A percentile compares a stretch with the other conserved stretches of the same genome.
Evolutionary conservation across 495 filamentous ascomycete species (phyloP).

Genomic region (Penicillium arizonense): DNA sequence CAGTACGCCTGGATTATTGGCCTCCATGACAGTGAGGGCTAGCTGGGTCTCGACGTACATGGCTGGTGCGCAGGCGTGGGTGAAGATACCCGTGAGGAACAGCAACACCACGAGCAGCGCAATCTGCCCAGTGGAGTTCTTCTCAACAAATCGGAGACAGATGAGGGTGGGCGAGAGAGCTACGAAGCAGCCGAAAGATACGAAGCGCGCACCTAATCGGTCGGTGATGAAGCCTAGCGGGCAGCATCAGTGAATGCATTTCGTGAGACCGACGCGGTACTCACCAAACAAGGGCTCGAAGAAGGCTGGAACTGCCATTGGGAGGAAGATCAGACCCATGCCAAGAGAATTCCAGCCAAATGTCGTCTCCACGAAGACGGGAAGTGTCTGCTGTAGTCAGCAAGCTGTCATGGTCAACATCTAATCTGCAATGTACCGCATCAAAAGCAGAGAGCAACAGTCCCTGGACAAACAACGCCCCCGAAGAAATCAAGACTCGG

Average conservation of each 20-base stretch:
- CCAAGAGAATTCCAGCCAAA: conserved; percentile 68
- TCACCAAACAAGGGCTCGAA: conserved; percentile 56
- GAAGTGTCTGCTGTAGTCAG: conserved; percentile 39
- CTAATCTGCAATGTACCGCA: conserved; percentile 14
- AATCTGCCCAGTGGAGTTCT: conserved; percentile 57
- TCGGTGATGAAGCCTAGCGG: conserved; percentile 56
- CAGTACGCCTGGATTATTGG: conserved; percentile 42
- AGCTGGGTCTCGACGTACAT: conserved; percentile 70
- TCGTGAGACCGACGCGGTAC: neutral
- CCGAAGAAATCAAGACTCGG: conserved; percentile 31
- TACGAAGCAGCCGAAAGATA: conserved; percentile 60
- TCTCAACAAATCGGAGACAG: conserved; percentile 60
- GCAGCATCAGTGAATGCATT: neutral
- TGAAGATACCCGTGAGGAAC: conserved; percentile 23
- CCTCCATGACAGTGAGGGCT: conserved; percentile 59
- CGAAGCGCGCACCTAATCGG: conserved; percentile 56
- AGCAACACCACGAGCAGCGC: conserved; percentile 49
- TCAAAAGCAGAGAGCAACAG: conserved; percentile 35
- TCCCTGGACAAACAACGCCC: conserved; percentile 31
- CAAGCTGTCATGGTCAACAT: neutral
- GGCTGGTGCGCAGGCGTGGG: conserved; percentile 28
- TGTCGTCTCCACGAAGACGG: conserved; percentile 61
- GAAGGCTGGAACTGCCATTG: conserved; percentile 64
- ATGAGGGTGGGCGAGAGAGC: conserved; percentile 57
- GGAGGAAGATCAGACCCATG: conserved; percentile 71